Base-by-base conservation (phyloP, 2,329 filamentous ascomycete genomes). In the Alternaria novae-zelandiae region DNA sequence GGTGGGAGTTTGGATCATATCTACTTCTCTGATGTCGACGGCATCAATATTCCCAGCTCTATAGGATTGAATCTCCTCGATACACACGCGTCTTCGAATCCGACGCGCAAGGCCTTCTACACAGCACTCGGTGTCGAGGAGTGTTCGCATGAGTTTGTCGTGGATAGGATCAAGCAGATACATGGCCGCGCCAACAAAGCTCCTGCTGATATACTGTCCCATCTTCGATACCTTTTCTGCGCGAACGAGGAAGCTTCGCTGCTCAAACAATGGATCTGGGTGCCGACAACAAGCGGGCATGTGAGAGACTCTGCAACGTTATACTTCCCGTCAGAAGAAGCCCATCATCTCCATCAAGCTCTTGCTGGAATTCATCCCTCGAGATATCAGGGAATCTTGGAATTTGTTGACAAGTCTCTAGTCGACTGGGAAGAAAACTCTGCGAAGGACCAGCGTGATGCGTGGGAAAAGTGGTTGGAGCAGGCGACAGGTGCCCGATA, bases 51-150 rank as follows among this genome's bases (percentile, higher is more conserved):
- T 20, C 71, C 71, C 15, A 21, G 41, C 1, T 58, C 51, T 8
- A 26, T 71, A 8, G 12, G 15, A 17, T 46, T 73, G 13, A 17
- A 47, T 13, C 25, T 73, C 6, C 49, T 72, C 3, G 62, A 68
- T 6, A 13, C 11, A 25, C 11, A 5, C 11, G 71, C 68, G 10
- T 54, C 70, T 6, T 26, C 10, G 1, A 49, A 62, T 44, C 1
- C 50, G 7, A 54, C 45, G 8, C 59, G 71, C 6, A 65, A n/a
- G 45, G 43, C 25, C 5, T 59, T 73, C 5, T 72, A 61, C 57
- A 46, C 41, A 30, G 32, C 44, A 9, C 30, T 71, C 44, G 71
- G 71, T 5, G 69, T 73, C 4, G 44, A 66, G 44, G 64, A 69
- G 7, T 73, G 65, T 45, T 36, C 59, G 5, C 59, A 57, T 46